Conservation (phyloP, 768 basidiomycete genomes). For the Dentipellis sp. region DNA sequence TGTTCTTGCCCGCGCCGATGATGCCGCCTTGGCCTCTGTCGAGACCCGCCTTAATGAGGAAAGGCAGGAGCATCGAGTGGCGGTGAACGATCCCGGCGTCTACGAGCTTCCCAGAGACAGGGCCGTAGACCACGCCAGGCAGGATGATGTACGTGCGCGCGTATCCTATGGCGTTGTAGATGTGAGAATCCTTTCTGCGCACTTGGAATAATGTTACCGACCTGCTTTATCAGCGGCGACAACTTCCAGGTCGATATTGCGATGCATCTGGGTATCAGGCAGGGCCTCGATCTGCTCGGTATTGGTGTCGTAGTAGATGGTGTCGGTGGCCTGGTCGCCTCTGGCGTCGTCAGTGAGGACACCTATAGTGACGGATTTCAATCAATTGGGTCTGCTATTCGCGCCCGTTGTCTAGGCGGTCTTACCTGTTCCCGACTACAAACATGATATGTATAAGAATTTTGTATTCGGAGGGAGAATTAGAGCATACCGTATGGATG, state of each 20-base stretch:
- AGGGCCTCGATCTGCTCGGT: conserved; percentile 33
- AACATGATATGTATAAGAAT: conserved; percentile 4
- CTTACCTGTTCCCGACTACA: not conserved
- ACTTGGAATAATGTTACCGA: conserved; percentile 10
- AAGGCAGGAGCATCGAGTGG: conserved; percentile 44
- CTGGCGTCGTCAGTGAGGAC: not conserved
- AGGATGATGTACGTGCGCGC: conserved; percentile 42
- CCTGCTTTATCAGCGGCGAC: conserved; percentile 40
- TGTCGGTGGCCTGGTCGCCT: conserved; percentile 22
- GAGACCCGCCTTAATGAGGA: conserved; percentile 34
- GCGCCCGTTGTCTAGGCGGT: no score
- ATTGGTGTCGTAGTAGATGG: conserved; percentile 42
- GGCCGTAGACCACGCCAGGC: conserved; percentile 52
- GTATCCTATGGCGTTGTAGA: conserved; percentile 28
- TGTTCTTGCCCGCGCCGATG: conserved; percentile 46
- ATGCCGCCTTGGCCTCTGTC: conserved; percentile 41
- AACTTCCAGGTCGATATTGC: conserved; percentile 38
- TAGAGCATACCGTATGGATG: not conserved
- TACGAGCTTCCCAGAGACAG: conserved; percentile 37
- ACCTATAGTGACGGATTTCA: conserved; percentile 9
- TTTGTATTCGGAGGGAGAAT: not conserved
- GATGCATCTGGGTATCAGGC: conserved; percentile 36
- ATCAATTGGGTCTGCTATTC: conserved; percentile 15
- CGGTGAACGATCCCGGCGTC: conserved; percentile 43
- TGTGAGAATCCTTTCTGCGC: no score